Percentiles rank a stretch among this genome's conserved stretches.
These are phyloP conservation scores for Nothophytophthora sp. DNA, from an alignment of 352 stramenopile species.

Conservation along the genomic window DNA sequence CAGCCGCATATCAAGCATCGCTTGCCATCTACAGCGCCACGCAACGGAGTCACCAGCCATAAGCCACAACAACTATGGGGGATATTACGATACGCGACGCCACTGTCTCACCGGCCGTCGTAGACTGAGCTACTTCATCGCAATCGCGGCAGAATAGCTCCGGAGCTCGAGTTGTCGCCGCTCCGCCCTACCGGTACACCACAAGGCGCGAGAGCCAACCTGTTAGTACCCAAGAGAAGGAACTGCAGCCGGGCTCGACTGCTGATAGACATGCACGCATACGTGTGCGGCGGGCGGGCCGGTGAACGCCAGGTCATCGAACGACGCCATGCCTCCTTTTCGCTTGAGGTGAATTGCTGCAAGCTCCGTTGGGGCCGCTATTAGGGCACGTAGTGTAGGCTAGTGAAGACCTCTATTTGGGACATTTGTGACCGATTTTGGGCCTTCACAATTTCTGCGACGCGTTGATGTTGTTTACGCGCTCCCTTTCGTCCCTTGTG, in stretches of 20 bases:
- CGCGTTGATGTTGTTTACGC: too few relatives aligned
- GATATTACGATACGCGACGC: background rate
- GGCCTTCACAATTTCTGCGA: too few relatives aligned
- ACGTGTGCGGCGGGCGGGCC: constrained; percentile 16
- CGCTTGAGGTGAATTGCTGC: too few relatives aligned
- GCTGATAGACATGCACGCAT: background rate
- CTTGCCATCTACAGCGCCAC: constrained; percentile 45
- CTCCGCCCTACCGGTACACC: background rate
- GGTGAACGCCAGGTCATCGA: constrained; percentile 75
- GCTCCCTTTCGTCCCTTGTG: too few relatives aligned
- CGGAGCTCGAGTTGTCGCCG: background rate
- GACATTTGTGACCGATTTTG: too few relatives aligned
- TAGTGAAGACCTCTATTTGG: too few relatives aligned
- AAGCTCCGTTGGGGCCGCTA: too few relatives aligned
- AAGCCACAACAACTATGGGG: background rate
- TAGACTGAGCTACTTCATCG: constrained; percentile 50
- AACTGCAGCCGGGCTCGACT: background rate
- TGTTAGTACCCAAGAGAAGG: background rate
- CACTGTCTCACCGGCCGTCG: constrained; percentile 42
- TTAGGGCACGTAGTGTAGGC: too few relatives aligned
- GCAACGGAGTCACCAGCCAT: background rate
- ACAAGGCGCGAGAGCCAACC: background rate
- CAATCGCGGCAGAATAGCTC: constrained; percentile 68
- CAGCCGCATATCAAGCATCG: constrained; percentile 67
- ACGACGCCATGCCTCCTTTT: constrained; percentile 64